A percentile compares a stretch with the other conserved stretches of the same genome.
Evolutionary conservation across 371 early-diverging fungal species (phyloP).

Genomic region (Mortierella sp.): DNA sequence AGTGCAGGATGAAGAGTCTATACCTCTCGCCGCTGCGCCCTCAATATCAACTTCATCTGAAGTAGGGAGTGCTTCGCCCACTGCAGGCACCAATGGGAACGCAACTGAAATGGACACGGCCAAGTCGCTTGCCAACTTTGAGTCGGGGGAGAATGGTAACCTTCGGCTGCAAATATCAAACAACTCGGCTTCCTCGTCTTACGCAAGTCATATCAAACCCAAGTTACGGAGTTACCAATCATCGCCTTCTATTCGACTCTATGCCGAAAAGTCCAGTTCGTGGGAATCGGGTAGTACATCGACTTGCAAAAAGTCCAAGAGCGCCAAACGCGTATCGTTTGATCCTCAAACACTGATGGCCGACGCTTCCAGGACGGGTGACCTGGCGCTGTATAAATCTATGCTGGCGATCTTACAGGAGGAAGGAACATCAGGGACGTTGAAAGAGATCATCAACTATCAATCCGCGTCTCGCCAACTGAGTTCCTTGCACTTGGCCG

Average conservation of each 20-base stretch:
- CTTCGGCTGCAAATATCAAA: neutral
- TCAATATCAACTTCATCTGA: conserved; percentile 3
- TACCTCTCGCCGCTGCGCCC: neutral
- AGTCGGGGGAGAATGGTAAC: too few relatives aligned
- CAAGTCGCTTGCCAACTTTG: neutral
- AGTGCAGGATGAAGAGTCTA: conserved; percentile 21
- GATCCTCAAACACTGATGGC: conserved; percentile 53
- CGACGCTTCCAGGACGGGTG: conserved; percentile 54
- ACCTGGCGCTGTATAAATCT: conserved; percentile 30
- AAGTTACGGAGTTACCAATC: conserved; percentile 48
- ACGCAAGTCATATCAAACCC: conserved; percentile 34
- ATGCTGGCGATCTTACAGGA: conserved; percentile 19
- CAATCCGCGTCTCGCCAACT: conserved; percentile 58
- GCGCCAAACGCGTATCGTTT: conserved; percentile 49
- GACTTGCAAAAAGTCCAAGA: conserved; percentile 11
- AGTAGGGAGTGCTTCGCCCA: neutral
- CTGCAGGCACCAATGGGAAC: neutral
- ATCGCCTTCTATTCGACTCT: conserved; percentile 42
- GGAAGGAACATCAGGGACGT: conserved; percentile 29
- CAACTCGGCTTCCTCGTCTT: neutral
- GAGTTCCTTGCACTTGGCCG: conserved; percentile 66
- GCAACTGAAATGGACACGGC: neutral
- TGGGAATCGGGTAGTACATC: conserved; percentile 10
- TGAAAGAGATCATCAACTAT: conserved; percentile 34
- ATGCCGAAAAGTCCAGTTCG: conserved; percentile 3